Percentiles rank a stretch among this genome's conserved stretches.
phyloP scores from a whole-genome alignment of 495 filamentous ascomycete species.

The Daldinia loculata region DNA sequence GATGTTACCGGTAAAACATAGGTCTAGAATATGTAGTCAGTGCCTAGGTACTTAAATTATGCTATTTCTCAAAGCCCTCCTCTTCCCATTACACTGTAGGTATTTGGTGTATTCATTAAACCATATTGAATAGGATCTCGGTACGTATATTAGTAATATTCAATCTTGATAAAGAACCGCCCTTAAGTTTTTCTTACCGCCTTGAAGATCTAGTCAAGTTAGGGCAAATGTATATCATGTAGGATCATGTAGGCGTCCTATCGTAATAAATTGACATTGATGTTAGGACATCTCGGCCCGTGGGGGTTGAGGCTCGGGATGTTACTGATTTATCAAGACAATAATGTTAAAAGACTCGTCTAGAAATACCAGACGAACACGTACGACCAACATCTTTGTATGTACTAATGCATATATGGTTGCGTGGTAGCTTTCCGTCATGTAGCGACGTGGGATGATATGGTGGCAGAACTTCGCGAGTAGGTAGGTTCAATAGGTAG shows the following conservation, averaged over 20 bases:
- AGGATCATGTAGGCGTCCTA: background rate
- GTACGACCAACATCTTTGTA: background rate
- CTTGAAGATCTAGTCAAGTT: background rate
- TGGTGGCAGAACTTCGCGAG: background rate
- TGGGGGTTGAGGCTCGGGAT: background rate
- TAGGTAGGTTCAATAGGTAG: background rate
- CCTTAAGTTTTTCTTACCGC: no score
- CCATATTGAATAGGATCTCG: background rate
- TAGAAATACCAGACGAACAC: background rate
- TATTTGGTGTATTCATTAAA: background rate
- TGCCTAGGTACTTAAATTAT: background rate
- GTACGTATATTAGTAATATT: background rate
- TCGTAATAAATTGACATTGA: conserved; percentile 13
- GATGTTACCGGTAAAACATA: conserved; percentile 10
- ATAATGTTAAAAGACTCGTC: conserved; percentile 4
- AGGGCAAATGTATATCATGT: background rate
- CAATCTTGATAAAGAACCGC: background rate
- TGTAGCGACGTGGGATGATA: background rate
- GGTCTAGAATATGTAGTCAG: no score
- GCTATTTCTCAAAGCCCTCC: background rate
- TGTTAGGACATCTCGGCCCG: conserved; percentile 12
- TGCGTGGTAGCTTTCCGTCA: background rate
- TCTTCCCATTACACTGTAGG: background rate
- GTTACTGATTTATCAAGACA: background rate
- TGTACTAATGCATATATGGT: background rate